Percentiles rank a stretch among this genome's conserved stretches.
Evolutionary conservation across 495 filamentous ascomycete genomes (phyloP).

Genomic region (Xylaria longipes): DNA sequence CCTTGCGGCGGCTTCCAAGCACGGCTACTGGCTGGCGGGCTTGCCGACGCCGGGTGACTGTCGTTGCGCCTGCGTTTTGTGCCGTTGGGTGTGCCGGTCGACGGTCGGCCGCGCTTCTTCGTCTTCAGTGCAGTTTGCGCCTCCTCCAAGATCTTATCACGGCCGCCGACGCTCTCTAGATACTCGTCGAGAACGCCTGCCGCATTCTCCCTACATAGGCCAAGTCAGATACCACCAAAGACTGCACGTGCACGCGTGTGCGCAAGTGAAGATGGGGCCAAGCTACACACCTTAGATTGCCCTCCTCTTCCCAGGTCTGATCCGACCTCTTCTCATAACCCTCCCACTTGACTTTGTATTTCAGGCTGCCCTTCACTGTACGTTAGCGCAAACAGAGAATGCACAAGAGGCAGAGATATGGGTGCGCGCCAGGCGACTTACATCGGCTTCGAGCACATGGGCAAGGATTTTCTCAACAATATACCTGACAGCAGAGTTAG

Average conservation of each 20-base stretch:
- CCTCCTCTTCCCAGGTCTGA: slow-evolving; percentile 66
- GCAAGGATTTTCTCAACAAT: slow-evolving; percentile 64
- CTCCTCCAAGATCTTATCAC: slow-evolving; percentile 57
- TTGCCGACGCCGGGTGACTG: slow-evolving; percentile 42
- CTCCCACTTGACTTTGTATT: slow-evolving; percentile 67
- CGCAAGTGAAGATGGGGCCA: not conserved
- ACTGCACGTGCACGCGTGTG: slow-evolving; percentile 14
- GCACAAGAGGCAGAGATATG: not conserved
- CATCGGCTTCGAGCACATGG: slow-evolving; percentile 58
- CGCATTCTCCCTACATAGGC: slow-evolving; percentile 47
- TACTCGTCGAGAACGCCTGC: slow-evolving; percentile 54
- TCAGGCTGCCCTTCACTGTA: slow-evolving; percentile 44
- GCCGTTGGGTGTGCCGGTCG: slow-evolving; percentile 38
- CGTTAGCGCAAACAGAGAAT: slow-evolving; percentile 20
- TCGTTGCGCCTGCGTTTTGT: slow-evolving; percentile 48
- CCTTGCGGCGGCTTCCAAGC: slow-evolving; percentile 62
- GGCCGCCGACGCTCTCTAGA: slow-evolving; percentile 55
- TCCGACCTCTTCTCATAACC: slow-evolving; percentile 65
- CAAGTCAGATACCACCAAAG: slow-evolving; percentile 3
- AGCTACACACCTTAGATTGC: slow-evolving; percentile 57
- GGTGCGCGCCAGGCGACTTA: slow-evolving; percentile 33
- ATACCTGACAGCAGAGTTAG: slow-evolving; percentile 44
- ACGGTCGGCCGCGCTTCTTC: slow-evolving; percentile 55
- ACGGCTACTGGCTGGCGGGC: slow-evolving; percentile 46
- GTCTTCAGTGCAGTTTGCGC: slow-evolving; percentile 44